Conservation (phyloP, 257 asterid genomes). For the Striga asiatica region DNA sequence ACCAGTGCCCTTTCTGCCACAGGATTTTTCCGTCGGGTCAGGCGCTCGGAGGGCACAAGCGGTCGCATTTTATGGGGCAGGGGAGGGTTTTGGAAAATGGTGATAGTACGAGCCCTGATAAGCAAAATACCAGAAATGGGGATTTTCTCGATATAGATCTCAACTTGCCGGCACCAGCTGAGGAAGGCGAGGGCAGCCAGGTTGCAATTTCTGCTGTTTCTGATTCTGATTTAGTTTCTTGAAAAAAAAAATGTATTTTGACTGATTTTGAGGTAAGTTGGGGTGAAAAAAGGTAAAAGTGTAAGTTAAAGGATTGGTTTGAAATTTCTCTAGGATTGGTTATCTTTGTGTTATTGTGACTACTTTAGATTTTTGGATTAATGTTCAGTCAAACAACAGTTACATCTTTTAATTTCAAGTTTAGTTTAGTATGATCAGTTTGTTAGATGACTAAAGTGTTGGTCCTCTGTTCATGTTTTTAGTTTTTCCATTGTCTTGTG, state of each 20-base stretch:
- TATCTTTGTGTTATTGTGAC: conserved; percentile 19
- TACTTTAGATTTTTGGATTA: too few relatives aligned
- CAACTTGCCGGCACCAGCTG: conserved; percentile 74
- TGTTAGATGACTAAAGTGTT: background rate
- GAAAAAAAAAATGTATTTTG: background rate
- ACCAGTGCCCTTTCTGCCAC: conserved; percentile 67
- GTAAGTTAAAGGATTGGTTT: background rate
- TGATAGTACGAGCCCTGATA: background rate
- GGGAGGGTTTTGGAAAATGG: conserved; percentile 19
- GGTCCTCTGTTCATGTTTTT: background rate
- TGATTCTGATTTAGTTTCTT: conserved; percentile 29
- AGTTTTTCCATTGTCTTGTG: conserved; percentile 10
- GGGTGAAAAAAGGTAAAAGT: background rate
- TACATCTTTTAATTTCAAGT: too few relatives aligned
- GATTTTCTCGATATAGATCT: conserved; percentile 52
- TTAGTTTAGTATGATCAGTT: too few relatives aligned
- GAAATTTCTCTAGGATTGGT: conserved; percentile 17
- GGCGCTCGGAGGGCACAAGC: conserved; percentile 90
- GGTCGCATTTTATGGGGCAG: conserved; percentile 53
- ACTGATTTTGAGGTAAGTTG: too few relatives aligned
- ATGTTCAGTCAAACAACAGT: too few relatives aligned
- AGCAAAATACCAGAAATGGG: conserved; percentile 23
- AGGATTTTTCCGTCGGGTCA: conserved; percentile 78
- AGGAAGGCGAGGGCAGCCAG: conserved; percentile 52
- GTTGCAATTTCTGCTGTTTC: conserved; percentile 50